Evolutionary conservation across 208 protist genomes (phyloP).

Genomic region (Trypanosomatidae sp.): DNA sequence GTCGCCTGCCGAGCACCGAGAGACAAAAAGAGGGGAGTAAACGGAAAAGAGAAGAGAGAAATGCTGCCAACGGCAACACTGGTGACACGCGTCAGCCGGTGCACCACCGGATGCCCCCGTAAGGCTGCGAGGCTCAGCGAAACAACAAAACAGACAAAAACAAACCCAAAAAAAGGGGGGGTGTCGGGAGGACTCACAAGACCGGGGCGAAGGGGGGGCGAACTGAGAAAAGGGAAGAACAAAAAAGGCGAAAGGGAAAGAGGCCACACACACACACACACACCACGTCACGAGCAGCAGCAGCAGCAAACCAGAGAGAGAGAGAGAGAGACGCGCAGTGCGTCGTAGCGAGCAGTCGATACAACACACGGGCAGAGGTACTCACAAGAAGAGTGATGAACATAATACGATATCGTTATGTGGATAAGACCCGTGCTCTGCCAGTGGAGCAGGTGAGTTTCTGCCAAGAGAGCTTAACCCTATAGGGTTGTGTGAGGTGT

Average conservation of each 20-base stretch:
- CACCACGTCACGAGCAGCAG: not conserved
- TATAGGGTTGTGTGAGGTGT: not conserved
- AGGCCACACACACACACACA: not conserved
- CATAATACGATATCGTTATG: not conserved
- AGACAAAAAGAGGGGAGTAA: constrained; percentile 8
- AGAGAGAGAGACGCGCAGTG: not conserved
- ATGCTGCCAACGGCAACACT: not conserved
- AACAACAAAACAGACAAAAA: not conserved
- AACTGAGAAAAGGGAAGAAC: not conserved
- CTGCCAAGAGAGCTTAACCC: not conserved
- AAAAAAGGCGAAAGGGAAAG: not conserved
- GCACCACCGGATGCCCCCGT: no score
- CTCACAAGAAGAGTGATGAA: not conserved
- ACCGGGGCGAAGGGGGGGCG: not conserved
- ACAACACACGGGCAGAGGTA: not conserved
- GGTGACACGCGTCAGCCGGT: not conserved
- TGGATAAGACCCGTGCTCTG: not conserved
- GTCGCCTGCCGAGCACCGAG: not conserved
- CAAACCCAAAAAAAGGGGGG: not conserved
- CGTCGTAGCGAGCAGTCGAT: not conserved
- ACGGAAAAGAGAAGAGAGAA: not conserved
- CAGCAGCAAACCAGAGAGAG: not conserved
- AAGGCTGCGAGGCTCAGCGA: no score
- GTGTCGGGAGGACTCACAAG: not conserved
- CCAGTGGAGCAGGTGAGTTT: not conserved